A percentile compares a stretch with the other conserved stretches of the same genome.
These are phyloP conservation scores for Blastomyces parvus DNA, from an alignment of 2,329 filamentous ascomycete species.

Conservation along the genomic window DNA sequence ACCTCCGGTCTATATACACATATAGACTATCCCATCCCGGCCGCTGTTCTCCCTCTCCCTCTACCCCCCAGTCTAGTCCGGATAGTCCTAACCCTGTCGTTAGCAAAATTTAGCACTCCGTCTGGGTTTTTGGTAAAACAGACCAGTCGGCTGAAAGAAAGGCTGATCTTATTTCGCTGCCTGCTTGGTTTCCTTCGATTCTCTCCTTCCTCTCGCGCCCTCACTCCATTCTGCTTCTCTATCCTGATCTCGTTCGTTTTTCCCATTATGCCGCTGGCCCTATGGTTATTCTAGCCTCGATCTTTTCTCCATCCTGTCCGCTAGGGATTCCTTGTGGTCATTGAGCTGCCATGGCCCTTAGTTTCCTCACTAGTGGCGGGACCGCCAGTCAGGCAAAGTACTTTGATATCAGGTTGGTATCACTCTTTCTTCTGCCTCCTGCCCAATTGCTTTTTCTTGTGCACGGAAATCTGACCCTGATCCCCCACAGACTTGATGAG, in stretches of 20 bases:
- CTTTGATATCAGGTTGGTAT: conserved; percentile 39
- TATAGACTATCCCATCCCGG: too few relatives aligned
- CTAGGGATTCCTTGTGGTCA: too few relatives aligned
- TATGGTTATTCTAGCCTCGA: not conserved
- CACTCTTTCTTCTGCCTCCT: not conserved
- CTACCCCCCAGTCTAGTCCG: too few relatives aligned
- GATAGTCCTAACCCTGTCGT: too few relatives aligned
- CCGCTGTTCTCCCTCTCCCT: too few relatives aligned
- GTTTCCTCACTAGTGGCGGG: conserved; percentile 35
- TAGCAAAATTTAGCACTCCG: too few relatives aligned
- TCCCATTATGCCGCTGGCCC: not conserved
- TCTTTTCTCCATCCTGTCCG: not conserved
- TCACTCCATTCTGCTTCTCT: not conserved
- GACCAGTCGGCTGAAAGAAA: too few relatives aligned
- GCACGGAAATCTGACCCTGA: not conserved
- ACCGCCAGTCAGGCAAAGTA: conserved; percentile 40
- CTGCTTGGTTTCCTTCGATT: too few relatives aligned
- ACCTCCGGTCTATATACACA: too few relatives aligned
- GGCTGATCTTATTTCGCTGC: too few relatives aligned
- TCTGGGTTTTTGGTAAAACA: too few relatives aligned
- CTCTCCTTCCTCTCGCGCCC: too few relatives aligned
- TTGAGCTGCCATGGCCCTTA: conserved; percentile 33
- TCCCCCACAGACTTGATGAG: conserved; percentile 54
- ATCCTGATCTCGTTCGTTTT: not conserved
- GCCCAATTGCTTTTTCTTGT: not conserved